phyloP scores from a whole-genome alignment of 495 filamentous ascomycete species.

The Parathielavia appendiculata region DNA sequence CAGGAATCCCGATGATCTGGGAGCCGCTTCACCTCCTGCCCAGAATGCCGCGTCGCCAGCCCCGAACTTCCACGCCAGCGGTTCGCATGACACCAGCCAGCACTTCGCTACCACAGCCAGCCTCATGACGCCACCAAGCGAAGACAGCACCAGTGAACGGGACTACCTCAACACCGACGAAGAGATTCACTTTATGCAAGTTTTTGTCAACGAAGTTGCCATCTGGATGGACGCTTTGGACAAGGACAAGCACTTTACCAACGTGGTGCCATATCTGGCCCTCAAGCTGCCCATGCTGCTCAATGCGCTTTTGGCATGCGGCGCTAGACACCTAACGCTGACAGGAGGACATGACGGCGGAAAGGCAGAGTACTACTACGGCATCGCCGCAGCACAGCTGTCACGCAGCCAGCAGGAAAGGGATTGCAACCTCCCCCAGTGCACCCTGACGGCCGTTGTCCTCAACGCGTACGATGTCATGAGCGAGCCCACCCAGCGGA shows the following conservation, averaged over 20 bases:
- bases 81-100: conserved; percentile 15
- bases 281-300: conserved; percentile 84
- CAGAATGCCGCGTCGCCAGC: conserved; percentile 14
- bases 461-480: conserved; percentile 92
- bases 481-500: conserved; percentile 69
- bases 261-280: conserved; percentile 73
- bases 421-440: conserved; percentile 75
- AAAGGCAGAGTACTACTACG: conserved; percentile 76
- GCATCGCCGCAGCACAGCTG: conserved; percentile 70
- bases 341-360: conserved; percentile 69
- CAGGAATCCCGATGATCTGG: conserved; percentile 30
- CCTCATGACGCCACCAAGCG: conserved; percentile 47
- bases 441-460: conserved; percentile 82
- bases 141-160: conserved; percentile 38
- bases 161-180: conserved; percentile 64
- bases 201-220: conserved; percentile 86
- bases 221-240: conserved; percentile 94
- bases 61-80: conserved; percentile 15
- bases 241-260: conserved; percentile 81
- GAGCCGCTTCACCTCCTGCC: conserved; percentile 27
- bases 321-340: conserved; percentile 70
- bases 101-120: conserved; percentile 33
- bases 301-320: conserved; percentile 86
- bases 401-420: conserved; percentile 71
- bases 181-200: conserved; percentile 79